Evolutionary conservation across 23 red algal genomes (phyloP), one percentile per base, ranked within the genome.

Genomic region (Pyropia haitanensis): DNA sequence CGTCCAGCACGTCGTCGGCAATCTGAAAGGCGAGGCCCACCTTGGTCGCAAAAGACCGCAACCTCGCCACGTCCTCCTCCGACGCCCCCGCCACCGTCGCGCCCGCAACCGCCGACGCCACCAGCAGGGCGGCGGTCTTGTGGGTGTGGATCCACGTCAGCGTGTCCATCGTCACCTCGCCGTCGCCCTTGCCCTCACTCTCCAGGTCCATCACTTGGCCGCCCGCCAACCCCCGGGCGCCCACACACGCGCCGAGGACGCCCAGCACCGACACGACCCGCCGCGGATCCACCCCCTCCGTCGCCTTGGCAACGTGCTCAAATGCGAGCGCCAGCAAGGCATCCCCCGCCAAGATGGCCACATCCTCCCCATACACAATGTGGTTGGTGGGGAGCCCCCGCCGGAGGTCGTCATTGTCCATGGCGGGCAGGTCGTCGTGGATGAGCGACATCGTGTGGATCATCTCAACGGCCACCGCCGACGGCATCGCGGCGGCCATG

Each of bases 391-490:
- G 94, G 54, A 80, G 80, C 7, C 94, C 94, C 31, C 94, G 75
- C 32, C 94, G 68, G 8, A 86, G 73, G 22, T 98, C 79, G 58
- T 98, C 94, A 65, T 98, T 88, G 60, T 98, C 94, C 94, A 98
- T 98, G 17, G 80, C 65, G 5, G 94, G 94, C 51, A 98, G 64
- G 63, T 98, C 94, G 56, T 98, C 94, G 64, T 98, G 94, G 30
- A 98, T 91, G 22, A 98, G 75, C 46, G 77, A 84, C 94, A 98
- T 98, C 68, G 85, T 90, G 62, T 98, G 94, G 58, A 98, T 89
- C 94, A 98, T 98, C 56, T 98, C 94, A 8, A 90, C 72, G 17
- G 94, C 94, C 14, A 91, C 61, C 26, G 94, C 94, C 20, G 94
- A 72, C 8, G 94, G 94, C 71, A 90, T 88, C 30, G 88, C 92